phyloP scores from a whole-genome alignment of 441 rosid species.

The Pelargonium myrrhifolium region DNA sequence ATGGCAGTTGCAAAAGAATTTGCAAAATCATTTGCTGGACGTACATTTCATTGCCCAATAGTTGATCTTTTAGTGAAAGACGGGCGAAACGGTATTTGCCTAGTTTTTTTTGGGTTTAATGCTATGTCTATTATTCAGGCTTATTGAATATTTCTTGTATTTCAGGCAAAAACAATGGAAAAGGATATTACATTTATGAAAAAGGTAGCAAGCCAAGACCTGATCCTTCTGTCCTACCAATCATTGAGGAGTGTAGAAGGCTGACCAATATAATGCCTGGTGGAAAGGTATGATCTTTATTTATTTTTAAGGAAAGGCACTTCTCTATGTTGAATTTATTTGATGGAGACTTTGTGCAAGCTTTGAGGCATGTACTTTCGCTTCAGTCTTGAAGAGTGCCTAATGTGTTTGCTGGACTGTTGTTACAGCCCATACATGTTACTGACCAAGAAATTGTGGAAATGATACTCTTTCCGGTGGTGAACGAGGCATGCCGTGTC shows the following conservation, averaged over 20 bases:
- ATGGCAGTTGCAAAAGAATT: slow-evolving; percentile 54
- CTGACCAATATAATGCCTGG: slow-evolving; percentile 69
- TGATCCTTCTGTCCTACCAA: slow-evolving; percentile 57
- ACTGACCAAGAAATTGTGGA: slow-evolving; percentile 78
- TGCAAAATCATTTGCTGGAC: slow-evolving; percentile 52
- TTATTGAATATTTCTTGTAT: slow-evolving; percentile 8
- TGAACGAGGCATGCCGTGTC: slow-evolving; percentile 88
- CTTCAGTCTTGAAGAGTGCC: slow-evolving; percentile 6
- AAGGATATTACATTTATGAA: slow-evolving; percentile 72
- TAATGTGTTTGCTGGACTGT: slow-evolving; percentile 19
- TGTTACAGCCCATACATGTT: slow-evolving; percentile 58
- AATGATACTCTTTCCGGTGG: slow-evolving; percentile 91
- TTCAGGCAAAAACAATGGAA: slow-evolving; percentile 81
- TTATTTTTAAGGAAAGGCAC: not conserved
- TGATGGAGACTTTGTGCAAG: not conserved
- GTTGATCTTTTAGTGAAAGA: slow-evolving; percentile 57
- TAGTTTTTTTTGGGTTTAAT: slow-evolving; percentile 9
- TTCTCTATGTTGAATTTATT: not conserved
- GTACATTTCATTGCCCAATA: slow-evolving; percentile 51
- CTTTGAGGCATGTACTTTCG: not conserved
- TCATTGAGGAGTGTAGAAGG: slow-evolving; percentile 65
- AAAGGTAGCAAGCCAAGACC: slow-evolving; percentile 85
- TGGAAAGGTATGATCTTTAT: slow-evolving; percentile 53
- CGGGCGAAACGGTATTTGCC: slow-evolving; percentile 67
- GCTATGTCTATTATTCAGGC: slow-evolving; percentile 1